A percentile compares a stretch with the other conserved stretches of the same genome.
phyloP scores from a whole-genome alignment of 768 basidiomycete species.

The Leccinum fibrillosum region DNA sequence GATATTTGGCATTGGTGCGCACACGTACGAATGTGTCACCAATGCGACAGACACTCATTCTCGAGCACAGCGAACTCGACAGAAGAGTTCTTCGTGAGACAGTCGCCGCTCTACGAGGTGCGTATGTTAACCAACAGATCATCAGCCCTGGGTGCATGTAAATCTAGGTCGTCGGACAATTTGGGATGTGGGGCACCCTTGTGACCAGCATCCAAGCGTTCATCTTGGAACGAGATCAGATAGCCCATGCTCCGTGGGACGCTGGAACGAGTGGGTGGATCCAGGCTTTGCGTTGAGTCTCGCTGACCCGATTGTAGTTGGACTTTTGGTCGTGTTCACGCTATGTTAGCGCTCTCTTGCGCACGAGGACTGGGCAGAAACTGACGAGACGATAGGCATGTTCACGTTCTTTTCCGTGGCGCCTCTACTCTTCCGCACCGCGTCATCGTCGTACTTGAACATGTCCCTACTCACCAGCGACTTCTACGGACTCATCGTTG shows the following conservation, averaged over 20 bases:
- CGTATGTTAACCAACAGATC: not conserved
- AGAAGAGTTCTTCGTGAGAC: conserved; percentile 83
- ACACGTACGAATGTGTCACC: not conserved
- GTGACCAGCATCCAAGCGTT: conserved; percentile 77
- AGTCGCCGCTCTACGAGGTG: conserved; percentile 75
- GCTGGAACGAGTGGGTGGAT: conserved; percentile 55
- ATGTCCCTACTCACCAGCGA: conserved; percentile 83
- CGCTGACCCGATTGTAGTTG: conserved; percentile 39
- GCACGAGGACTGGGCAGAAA: not conserved
- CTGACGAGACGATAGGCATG: conserved; percentile 48
- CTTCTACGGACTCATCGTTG: conserved; percentile 84
- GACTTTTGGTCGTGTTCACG: conserved; percentile 46
- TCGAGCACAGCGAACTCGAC: conserved; percentile 68
- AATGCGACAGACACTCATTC: not conserved
- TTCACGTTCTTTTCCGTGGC: conserved; percentile 80
- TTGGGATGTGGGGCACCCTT: conserved; percentile 80
- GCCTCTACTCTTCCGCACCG: conserved; percentile 76
- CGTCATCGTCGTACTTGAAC: conserved; percentile 84
- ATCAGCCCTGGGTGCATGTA: not conserved
- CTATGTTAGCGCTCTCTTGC: conserved; percentile 22
- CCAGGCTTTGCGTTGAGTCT: conserved; percentile 27
- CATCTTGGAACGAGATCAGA: conserved; percentile 61
- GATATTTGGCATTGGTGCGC: conserved; percentile 79
- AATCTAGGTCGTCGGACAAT: conserved; percentile 68
- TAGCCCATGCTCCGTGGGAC: conserved; percentile 67